A percentile compares a stretch with the other conserved stretches of the same genome.
Evolutionary conservation across 495 filamentous ascomycete genomes (phyloP).

Genomic region (Letharia columbiana): DNA sequence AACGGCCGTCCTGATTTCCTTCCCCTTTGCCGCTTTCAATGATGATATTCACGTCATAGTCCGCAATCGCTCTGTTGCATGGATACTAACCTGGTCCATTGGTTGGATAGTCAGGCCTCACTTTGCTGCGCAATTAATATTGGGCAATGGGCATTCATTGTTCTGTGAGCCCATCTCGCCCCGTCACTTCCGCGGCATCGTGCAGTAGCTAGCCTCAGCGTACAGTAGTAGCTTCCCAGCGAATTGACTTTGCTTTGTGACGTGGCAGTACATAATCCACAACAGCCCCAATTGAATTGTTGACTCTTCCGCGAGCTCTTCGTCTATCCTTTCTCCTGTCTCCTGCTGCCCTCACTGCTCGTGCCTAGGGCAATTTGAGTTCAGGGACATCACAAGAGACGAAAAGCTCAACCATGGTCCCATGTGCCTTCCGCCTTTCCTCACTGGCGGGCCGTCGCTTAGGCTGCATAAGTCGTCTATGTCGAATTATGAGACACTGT

Average conservation of each 20-base stretch:
- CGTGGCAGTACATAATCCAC: slow-evolving; percentile 11
- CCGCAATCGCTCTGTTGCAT: no score
- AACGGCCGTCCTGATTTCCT: no score
- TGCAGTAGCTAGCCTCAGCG: neutral
- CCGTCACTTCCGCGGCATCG: neutral
- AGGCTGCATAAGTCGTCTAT: slow-evolving; percentile 9
- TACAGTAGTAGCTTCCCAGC: slow-evolving; percentile 3
- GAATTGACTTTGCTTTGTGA: slow-evolving; percentile 5
- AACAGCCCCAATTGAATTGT: slow-evolving; percentile 1
- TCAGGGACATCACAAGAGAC: neutral
- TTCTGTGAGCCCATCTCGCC: neutral
- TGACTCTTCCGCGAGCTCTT: neutral
- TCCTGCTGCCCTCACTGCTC: neutral
- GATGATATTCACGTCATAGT: neutral
- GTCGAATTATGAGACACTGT: neutral
- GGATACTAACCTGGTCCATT: no score
- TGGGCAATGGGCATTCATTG: no score
- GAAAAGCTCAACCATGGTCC: neutral
- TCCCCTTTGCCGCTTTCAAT: no score
- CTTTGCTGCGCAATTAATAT: no score
- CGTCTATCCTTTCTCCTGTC: neutral
- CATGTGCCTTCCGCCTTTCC: slow-evolving; percentile 8
- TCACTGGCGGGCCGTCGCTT: slow-evolving; percentile 15
- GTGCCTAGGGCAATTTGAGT: neutral
- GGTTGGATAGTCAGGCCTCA: no score